These are phyloP conservation scores for Lasiosphaeria hispida DNA, from an alignment of 495 filamentous ascomycete species.

Conservation along the genomic window DNA sequence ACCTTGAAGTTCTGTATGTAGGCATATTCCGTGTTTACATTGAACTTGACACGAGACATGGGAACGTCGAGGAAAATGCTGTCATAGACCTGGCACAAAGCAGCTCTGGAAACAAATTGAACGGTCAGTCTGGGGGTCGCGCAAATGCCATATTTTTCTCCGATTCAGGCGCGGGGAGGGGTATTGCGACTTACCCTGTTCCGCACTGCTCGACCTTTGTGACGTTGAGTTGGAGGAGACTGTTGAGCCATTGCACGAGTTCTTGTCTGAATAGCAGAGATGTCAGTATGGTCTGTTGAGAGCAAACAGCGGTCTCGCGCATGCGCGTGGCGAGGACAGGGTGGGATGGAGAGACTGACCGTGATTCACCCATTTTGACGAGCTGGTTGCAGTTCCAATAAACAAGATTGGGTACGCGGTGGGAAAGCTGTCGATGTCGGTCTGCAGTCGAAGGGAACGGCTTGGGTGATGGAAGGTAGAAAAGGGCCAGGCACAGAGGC, in stretches of 20 bases:
- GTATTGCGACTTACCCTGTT: slow-evolving; percentile 72
- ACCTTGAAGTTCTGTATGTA: slow-evolving; percentile 98
- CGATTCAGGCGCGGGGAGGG: slow-evolving; percentile 35
- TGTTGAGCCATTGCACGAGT: slow-evolving; percentile 94
- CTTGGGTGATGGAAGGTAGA: slow-evolving; percentile 1
- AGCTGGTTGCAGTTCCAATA: slow-evolving; percentile 8
- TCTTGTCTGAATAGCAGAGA: slow-evolving; percentile 67
- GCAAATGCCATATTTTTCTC: slow-evolving; percentile 12
- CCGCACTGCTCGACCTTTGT: slow-evolving; percentile 99
- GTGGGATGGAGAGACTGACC: slow-evolving; percentile 23
- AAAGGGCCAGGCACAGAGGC: slow-evolving; percentile 5
- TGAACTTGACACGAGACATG: slow-evolving; percentile 97
- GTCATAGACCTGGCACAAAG: slow-evolving; percentile 94
- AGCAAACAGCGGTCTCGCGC: too few relatives aligned
- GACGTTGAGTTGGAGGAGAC: slow-evolving; percentile 92
- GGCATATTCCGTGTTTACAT: slow-evolving; percentile 93
- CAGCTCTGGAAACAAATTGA: slow-evolving; percentile 61
- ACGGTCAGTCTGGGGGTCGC: slow-evolving; percentile 13
- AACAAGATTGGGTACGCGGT: slow-evolving; percentile 3
- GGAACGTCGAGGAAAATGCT: slow-evolving; percentile 96
- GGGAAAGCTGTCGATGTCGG: background rate
- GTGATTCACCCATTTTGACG: slow-evolving; percentile 42
- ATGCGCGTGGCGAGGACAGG: background rate
- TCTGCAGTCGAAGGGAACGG: slow-evolving; percentile 11
- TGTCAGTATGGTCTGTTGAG: slow-evolving; percentile 15